Evolutionary conservation across 768 basidiomycete species (phyloP), one percentile per base, ranked within the genome.

Genomic region (Lenzites betulinus): DNA sequence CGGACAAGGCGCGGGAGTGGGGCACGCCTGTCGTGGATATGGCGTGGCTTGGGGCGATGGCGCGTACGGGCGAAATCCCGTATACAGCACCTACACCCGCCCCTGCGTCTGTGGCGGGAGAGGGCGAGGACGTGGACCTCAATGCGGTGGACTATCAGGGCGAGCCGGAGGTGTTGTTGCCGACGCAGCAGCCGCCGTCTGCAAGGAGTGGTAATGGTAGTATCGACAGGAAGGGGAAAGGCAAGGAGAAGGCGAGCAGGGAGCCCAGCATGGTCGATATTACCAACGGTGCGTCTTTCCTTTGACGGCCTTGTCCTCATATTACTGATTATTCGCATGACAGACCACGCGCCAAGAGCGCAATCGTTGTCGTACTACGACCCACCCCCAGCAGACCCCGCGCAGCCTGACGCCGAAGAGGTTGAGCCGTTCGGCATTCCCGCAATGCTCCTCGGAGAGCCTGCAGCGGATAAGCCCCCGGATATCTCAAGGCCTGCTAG

Each of bases 1-100:
- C 83, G 51, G 83, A 87, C 16, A 92, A 88, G 70, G 93, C 94
- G 2, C 68, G 71, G 39, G 85, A 92, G 69, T 96, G 95, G 94
- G 79, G 79, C 15, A 82, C 89, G 8, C 86, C 88, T 0, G 83
- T 91, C n/a, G 79, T 95, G 22, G 78, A 80, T 38, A 76, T 89
- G 71, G 76, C 75, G 9, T 97, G 93, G 93, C 69, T 97, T 18
- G 77, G 78, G 13, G 75, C 77, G 0, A 83, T 92, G 63, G 86
- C 81, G 9, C 70, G 67, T 26, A 78, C 73, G 0, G 92, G 89
- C 0, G 50, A 47, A 1, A 69, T 91, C 38, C 83, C 82, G 0
- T 26, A 52, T 0, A 64, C 71, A 3, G 77, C 35, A 8, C 13
- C 43, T 30, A 38, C 52, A 7, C 26, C 39, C 2, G 43, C 35